These are phyloP conservation scores for Sporodiniella umbellata DNA, from an alignment of 371 early-diverging fungal genomes.

Conservation along the genomic window DNA sequence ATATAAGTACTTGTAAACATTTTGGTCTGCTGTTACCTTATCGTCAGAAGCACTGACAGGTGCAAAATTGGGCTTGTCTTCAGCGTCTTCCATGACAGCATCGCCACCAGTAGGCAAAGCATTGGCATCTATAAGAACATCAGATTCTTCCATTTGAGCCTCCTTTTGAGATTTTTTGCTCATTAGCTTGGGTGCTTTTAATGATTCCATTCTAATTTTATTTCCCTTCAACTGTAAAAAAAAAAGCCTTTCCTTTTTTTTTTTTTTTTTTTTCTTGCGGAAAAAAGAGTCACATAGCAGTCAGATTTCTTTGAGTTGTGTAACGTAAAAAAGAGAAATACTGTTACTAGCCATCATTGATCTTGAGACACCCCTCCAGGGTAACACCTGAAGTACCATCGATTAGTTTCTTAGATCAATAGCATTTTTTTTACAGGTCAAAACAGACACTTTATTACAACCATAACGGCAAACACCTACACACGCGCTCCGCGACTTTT, in stretches of 20 bases:
- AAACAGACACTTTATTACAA: too few relatives aligned
- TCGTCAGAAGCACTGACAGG: slow-evolving; percentile 32
- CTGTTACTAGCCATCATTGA: too few relatives aligned
- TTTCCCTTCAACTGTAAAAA: background rate
- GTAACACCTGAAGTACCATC: too few relatives aligned
- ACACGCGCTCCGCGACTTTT: too few relatives aligned
- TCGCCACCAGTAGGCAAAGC: slow-evolving; percentile 54
- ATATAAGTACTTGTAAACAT: too few relatives aligned
- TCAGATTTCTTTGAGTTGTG: background rate
- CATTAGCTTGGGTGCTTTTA: slow-evolving; percentile 55
- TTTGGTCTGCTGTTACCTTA: slow-evolving; percentile 23
- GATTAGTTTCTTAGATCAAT: too few relatives aligned
- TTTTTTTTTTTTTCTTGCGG: background rate
- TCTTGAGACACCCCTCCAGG: too few relatives aligned
- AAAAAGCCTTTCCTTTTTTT: background rate
- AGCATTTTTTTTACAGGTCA: too few relatives aligned
- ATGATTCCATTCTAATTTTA: slow-evolving; percentile 52
- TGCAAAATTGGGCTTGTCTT: slow-evolving; percentile 39
- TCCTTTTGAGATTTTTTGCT: slow-evolving; percentile 44
- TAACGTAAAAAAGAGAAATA: too few relatives aligned
- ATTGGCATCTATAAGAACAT: slow-evolving; percentile 61
- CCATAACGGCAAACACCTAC: too few relatives aligned
- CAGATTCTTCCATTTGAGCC: slow-evolving; percentile 48
- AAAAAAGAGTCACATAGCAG: background rate
- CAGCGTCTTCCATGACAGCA: slow-evolving; percentile 44